phyloP scores from a whole-genome alignment of 306 rosid species.

The Cicer cuneatum region DNA sequence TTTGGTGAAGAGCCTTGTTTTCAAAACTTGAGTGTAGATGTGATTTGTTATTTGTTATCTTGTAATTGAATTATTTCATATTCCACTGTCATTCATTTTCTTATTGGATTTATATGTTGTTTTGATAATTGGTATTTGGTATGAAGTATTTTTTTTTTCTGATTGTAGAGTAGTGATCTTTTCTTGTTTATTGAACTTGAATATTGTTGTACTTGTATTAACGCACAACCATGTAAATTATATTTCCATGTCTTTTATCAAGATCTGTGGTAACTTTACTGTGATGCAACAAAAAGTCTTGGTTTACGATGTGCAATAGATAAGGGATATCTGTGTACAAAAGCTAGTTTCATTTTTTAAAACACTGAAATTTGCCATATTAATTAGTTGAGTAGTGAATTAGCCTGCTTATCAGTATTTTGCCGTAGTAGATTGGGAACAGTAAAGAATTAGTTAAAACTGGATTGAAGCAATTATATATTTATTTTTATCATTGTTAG shows the following conservation, averaged over 20 bases:
- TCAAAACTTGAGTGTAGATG: background rate
- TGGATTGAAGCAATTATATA: background rate
- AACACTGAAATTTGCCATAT: background rate
- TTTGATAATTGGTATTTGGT: no score
- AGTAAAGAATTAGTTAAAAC: background rate
- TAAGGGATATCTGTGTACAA: background rate
- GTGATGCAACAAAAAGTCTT: background rate
- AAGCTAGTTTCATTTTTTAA: background rate
- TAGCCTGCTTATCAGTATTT: background rate
- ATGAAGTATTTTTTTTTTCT: no score
- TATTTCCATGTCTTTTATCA: no score
- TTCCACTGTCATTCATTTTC: no score
- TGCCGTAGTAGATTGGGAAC: background rate
- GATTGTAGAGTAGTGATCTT: no score
- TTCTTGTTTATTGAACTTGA: no score
- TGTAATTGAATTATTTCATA: no score
- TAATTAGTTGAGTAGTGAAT: background rate
- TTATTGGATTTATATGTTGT: no score
- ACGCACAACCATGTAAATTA: no score
- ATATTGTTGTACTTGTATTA: no score
- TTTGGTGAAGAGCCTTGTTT: slow-evolving; percentile 20
- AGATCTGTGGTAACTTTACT: background rate
- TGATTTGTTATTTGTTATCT: no score
- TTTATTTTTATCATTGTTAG: background rate
- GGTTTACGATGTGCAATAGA: background rate